phyloP scores from a whole-genome alignment of 352 stramenopile species.

The Phytophthora europaea region DNA sequence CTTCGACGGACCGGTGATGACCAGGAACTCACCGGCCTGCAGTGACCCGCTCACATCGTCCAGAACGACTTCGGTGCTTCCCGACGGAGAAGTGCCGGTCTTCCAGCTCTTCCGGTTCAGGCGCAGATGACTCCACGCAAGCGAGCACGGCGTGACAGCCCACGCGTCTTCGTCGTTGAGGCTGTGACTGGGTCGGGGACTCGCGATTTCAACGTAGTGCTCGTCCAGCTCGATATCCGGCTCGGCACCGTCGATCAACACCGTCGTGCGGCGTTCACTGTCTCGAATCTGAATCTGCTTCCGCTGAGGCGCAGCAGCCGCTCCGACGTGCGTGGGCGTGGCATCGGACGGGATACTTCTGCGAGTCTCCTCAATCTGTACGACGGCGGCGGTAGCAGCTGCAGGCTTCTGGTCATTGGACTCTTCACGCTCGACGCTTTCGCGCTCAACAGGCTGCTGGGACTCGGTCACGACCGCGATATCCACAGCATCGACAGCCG shows the following conservation, averaged over 20 bases:
- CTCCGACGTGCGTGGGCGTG: constrained; percentile 7
- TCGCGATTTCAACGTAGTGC: constrained; percentile 36
- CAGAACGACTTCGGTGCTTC: constrained; percentile 40
- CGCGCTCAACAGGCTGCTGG: constrained; percentile 16
- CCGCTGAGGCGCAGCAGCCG: background rate
- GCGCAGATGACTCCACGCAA: constrained; percentile 41
- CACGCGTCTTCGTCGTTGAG: constrained; percentile 8
- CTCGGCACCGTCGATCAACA: constrained; percentile 41
- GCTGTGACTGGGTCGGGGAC: constrained; percentile 22
- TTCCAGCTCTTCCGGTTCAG: constrained; percentile 27
- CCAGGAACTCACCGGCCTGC: constrained; percentile 57
- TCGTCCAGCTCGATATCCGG: constrained; percentile 38
- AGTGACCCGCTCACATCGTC: constrained; percentile 55
- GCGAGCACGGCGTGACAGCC: constrained; percentile 31
- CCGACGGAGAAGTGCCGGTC: background rate
- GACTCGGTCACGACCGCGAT: background rate
- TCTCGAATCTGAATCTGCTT: constrained; percentile 32
- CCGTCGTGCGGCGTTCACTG: constrained; percentile 44
- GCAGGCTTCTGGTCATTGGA: constrained; percentile 5
- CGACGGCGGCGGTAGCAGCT: background rate
- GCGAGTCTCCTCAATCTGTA: constrained; percentile 19
- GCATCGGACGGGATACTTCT: constrained; percentile 17
- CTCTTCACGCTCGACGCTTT: constrained; percentile 12
- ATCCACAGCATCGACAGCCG: background rate
- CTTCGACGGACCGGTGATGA: constrained; percentile 69